These are phyloP conservation scores for Solanum chmielewskii DNA, from an alignment of 257 asterid species.

Conservation along the genomic window DNA sequence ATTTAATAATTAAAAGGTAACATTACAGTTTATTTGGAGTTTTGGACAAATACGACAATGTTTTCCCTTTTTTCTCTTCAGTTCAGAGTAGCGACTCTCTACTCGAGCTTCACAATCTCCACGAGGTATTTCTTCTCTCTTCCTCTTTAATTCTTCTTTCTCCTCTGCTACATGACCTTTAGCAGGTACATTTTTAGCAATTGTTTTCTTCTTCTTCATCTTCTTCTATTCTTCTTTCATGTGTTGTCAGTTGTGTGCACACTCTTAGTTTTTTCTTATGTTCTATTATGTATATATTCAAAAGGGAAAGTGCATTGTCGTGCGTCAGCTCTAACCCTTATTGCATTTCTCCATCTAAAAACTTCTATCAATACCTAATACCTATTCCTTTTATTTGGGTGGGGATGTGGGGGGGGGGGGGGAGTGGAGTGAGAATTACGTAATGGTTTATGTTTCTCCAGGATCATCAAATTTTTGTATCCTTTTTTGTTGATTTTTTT, in stretches of 20 bases:
- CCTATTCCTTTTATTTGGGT: too few relatives aligned
- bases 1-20: too few relatives aligned
- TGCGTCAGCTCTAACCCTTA: accelerated
- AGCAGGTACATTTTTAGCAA: neutral
- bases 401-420: too few relatives aligned
- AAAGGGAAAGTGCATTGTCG: too few relatives aligned
- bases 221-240: too few relatives aligned
- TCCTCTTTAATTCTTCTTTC: too few relatives aligned
- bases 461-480: too few relatives aligned
- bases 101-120: neutral
- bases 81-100: neutral
- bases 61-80: neutral
- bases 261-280: neutral
- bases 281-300: too few relatives aligned
- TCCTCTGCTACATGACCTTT: neutral
- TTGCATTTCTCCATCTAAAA: too few relatives aligned
- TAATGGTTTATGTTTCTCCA: too few relatives aligned
- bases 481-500: too few relatives aligned
- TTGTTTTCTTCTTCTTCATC: neutral
- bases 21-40: neutral
- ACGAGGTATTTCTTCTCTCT: neutral
- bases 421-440: too few relatives aligned
- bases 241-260: neutral
- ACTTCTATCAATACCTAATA: neutral
- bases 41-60: neutral